Evolutionary conservation across 2,329 filamentous ascomycete genomes (phyloP).

Genomic region (Helotiales sp.): DNA sequence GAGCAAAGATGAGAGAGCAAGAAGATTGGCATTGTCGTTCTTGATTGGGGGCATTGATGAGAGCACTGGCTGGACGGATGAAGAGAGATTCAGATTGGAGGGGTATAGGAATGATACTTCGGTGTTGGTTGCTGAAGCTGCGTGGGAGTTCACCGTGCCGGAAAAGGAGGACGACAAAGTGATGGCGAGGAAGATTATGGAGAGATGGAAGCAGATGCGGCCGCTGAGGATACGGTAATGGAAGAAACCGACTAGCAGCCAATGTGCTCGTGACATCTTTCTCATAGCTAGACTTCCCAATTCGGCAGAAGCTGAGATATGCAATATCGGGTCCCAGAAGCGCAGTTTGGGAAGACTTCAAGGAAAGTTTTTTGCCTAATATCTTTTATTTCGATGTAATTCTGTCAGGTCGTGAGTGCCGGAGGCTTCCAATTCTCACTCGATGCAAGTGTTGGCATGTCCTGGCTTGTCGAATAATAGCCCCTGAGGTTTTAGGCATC

Average conservation of each 20-base stretch:
- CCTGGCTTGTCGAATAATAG: no score
- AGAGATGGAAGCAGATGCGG: background rate
- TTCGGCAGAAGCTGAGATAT: no score
- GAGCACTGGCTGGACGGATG: constrained; percentile 13
- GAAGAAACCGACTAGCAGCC: background rate
- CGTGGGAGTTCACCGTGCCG: constrained; percentile 15
- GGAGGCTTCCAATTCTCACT: no score
- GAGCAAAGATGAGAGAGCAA: constrained; percentile 20
- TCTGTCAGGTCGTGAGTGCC: no score
- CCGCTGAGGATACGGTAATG: background rate
- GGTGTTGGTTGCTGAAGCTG: constrained; percentile 18
- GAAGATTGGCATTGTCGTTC: constrained; percentile 21
- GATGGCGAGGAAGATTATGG: constrained; percentile 6
- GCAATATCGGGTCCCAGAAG: no score
- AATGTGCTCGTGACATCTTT: no score
- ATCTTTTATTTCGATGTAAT: no score
- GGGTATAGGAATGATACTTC: constrained; percentile 15
- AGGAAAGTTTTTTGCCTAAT: no score
- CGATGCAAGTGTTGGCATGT: no score
- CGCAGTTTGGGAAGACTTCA: no score
- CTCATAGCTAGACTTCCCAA: no score
- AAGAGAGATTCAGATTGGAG: constrained; percentile 11
- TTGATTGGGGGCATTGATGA: constrained; percentile 13
- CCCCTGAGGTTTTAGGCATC: background rate
- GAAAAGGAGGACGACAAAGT: constrained; percentile 8